Percentiles rank a stretch among this genome's conserved stretches.
These are phyloP conservation scores for Plasmodium malariae DNA, from an alignment of 169 alveolate genomes.

Conservation along the genomic window DNA sequence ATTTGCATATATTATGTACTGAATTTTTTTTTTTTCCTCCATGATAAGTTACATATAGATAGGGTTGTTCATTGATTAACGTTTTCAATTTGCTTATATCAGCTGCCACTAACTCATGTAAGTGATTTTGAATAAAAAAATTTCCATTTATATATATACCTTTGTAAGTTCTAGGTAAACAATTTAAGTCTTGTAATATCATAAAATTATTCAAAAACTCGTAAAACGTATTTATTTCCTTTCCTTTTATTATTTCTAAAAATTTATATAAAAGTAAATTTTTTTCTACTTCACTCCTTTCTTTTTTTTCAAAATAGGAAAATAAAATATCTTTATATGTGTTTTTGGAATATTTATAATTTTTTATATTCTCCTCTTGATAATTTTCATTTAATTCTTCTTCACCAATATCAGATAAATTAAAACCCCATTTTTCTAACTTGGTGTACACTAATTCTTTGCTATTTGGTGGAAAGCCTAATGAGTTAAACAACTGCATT, in stretches of 20 bases:
- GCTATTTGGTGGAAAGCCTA: constrained; percentile 72
- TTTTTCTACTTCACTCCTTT: constrained; percentile 29
- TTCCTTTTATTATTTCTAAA: constrained; percentile 50
- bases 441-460: constrained; percentile 54
- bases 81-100: constrained; percentile 26
- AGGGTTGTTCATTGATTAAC: constrained; percentile 54
- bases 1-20: constrained; percentile 73
- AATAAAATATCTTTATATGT: constrained; percentile 72
- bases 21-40: constrained; percentile 76
- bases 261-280: constrained; percentile 54
- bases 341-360: constrained; percentile 62
- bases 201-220: constrained; percentile 68
- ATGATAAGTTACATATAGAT: constrained; percentile 69
- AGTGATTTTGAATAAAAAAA: constrained; percentile 22
- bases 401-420: constrained; percentile 66
- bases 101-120: neutral
- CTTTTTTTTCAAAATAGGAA: constrained; percentile 38
- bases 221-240: constrained; percentile 59
- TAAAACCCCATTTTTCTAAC: constrained; percentile 75
- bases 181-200: constrained; percentile 74
- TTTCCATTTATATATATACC: constrained; percentile 62
- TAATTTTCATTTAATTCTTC: constrained; percentile 49
- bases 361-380: constrained; percentile 41
- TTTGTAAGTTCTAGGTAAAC: constrained; percentile 66
- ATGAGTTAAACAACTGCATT: constrained; percentile 13